phyloP scores from a whole-genome alignment of 805 yeast genomes.

The Metschnikowia cubensis region DNA sequence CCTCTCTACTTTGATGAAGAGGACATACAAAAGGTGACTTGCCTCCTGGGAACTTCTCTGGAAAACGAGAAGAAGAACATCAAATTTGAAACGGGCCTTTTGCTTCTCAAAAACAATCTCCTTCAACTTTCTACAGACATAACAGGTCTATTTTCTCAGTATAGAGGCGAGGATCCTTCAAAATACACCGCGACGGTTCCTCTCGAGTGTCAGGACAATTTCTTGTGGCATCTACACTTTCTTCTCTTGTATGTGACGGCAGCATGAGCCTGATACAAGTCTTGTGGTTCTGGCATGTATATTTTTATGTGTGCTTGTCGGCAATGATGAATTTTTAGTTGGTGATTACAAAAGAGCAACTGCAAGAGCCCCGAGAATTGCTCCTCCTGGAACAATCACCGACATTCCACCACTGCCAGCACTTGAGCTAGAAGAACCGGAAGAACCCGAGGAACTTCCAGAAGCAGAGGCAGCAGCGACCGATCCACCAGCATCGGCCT shows the following conservation, averaged over 20 bases:
- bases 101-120: conserved; percentile 30
- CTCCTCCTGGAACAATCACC: conserved; percentile 27
- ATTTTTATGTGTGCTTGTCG: neutral
- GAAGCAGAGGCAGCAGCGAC: conserved; percentile 3
- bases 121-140: conserved; percentile 22
- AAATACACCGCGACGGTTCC: conserved; percentile 23
- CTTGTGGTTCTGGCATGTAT: neutral
- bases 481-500: conserved; percentile 11
- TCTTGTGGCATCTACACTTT: conserved; percentile 39
- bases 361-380: conserved; percentile 32
- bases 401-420: conserved; percentile 15
- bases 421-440: neutral
- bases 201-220: conserved; percentile 36
- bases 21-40: conserved; percentile 7
- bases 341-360: conserved; percentile 26
- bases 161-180: conserved; percentile 7
- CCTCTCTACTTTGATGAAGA: conserved; percentile 15
- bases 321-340: neutral
- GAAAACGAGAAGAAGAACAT: conserved; percentile 15
- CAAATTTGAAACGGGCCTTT: conserved; percentile 32
- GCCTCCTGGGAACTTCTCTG: neutral
- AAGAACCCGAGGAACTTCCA: neutral
- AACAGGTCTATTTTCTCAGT: conserved; percentile 16
- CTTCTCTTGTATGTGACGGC: conserved; percentile 33
- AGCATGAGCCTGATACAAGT: neutral